Evolutionary conservation across 2,329 filamentous ascomycete genomes (phyloP), one percentile per base, ranked within the genome.

Genomic region (Xylaria sp.): DNA sequence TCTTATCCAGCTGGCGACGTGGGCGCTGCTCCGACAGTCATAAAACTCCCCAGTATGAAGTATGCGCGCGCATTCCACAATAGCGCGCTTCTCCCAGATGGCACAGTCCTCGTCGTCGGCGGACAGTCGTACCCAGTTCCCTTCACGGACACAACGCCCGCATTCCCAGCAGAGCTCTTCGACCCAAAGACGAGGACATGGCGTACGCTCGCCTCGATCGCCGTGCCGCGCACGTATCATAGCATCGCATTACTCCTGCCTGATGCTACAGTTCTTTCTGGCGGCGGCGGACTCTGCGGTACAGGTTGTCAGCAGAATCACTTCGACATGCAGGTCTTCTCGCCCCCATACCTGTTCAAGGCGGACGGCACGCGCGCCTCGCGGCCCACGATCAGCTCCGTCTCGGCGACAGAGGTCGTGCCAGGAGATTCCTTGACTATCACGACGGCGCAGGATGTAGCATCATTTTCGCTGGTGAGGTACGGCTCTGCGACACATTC

Each of bases 311-410:
- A 71, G 3, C 74, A 76, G 25, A 83, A 85, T 61, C 83, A 85
- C 68, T 78, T 77, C 53, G 80, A 85, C 63, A 77, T 72, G 4
- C 78, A 85, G 69, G 80, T 86, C 56, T 85, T 80, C 67, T 77
- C 74, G 11, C 83, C 84, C 2, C 79, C 82, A 0, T 85, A 86
- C 64, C 78, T 85, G 2, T 79, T 83, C 63, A 78, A 75, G 7
- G n/a, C 68, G 1, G 72, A 79, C 58, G 80, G 80, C 23, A 67
- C 71, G 14, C 62, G 61, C 1, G 75, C 77, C 2, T 61, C 71
- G 0, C 75, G 79, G 3, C 82, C 83, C 0, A 65, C 65, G 1
- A 82, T 84, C 61, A 70, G 56, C 5, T 70, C 64, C 3, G 72
- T 79, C 1, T 72, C 73, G 0, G 63, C 71, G 5, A 62, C 68